Conservation (phyloP, 495 filamentous ascomycete genomes). For the Aspergillus baeticus region DNA sequence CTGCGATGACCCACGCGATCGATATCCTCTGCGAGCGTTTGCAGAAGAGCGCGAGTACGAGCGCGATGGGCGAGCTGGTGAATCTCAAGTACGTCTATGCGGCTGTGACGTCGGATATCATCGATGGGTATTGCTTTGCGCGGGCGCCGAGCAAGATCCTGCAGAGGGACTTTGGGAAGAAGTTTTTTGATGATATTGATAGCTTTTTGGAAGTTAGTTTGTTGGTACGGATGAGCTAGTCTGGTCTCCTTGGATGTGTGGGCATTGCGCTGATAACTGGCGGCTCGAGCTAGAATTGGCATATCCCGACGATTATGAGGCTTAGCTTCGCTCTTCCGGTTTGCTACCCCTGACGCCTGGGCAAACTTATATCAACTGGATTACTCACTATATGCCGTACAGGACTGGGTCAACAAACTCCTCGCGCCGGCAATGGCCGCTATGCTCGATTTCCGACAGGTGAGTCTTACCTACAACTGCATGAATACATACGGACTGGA, state of each 20-base stretch:
- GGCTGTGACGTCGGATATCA: constrained; percentile 10
- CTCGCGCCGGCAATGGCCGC: constrained; percentile 3
- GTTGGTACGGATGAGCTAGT: neutral
- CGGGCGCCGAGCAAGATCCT: neutral
- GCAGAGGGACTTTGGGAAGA: constrained; percentile 6
- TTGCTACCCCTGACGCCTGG: neutral
- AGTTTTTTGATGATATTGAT: constrained; percentile 11
- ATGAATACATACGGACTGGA: too few species aligned
- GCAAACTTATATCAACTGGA: too few species aligned
- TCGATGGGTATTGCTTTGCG: constrained; percentile 9
- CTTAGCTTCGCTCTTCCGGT: constrained; percentile 2
- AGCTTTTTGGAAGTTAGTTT: constrained; percentile 8
- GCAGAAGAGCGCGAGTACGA: neutral
- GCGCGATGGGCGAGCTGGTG: neutral
- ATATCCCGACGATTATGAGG: constrained; percentile 6
- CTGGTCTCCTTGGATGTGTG: neutral
- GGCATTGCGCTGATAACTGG: too few species aligned
- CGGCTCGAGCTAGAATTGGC: constrained; percentile 4
- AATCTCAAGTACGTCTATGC: constrained; percentile 14
- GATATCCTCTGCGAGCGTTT: constrained; percentile 7
- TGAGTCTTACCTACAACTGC: neutral
- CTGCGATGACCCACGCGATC: neutral
- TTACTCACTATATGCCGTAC: neutral
- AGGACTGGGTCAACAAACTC: constrained; percentile 1
- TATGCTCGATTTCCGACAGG: neutral